Evolutionary conservation across 1,284 basidiomycete species (phyloP).

Genomic region (Sporisorium exsertum): DNA sequence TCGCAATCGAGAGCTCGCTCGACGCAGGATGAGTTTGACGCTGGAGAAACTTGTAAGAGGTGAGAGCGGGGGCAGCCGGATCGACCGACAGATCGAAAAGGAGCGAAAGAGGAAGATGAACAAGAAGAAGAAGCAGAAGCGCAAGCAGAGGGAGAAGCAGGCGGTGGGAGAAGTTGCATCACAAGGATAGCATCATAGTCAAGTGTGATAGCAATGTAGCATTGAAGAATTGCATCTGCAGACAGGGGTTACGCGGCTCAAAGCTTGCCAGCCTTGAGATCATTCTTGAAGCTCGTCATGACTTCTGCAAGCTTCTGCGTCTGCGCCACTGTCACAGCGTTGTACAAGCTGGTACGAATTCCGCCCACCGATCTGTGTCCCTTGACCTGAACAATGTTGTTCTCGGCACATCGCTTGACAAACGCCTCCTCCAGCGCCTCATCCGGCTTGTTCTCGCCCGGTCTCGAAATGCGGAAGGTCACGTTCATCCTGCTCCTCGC

Average conservation of each 20-base stretch:
- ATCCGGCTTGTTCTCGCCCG: slow-evolving; percentile 47
- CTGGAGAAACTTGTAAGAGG: slow-evolving; percentile 55
- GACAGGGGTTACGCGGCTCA: not conserved
- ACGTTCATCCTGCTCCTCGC: slow-evolving; percentile 67
- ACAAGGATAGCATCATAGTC: slow-evolving; percentile 1
- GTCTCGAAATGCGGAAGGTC: slow-evolving; percentile 62
- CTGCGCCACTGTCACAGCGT: slow-evolving; percentile 88
- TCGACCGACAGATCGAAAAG: slow-evolving; percentile 54
- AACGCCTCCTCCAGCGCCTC: slow-evolving; percentile 60
- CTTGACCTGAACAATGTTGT: slow-evolving; percentile 61
- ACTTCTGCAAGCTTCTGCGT: slow-evolving; percentile 72
- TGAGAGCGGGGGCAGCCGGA: slow-evolving; percentile 35
- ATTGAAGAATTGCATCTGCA: not conserved
- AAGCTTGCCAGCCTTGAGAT: slow-evolving; percentile 43
- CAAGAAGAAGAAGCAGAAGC: slow-evolving; percentile 61
- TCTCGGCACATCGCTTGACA: slow-evolving; percentile 53
- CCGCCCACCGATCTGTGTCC: slow-evolving; percentile 70
- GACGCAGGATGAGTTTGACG: slow-evolving; percentile 54
- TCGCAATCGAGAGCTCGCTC: slow-evolving; percentile 58
- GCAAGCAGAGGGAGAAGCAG: slow-evolving; percentile 24
- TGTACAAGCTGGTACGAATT: slow-evolving; percentile 92
- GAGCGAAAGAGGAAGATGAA: slow-evolving; percentile 49
- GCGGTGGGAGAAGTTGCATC: not conserved
- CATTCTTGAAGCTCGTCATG: slow-evolving; percentile 70
- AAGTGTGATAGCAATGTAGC: not conserved